Conservation (phyloP, 2,329 filamentous ascomycete genomes). For the Phaeoacremonium minimum region DNA sequence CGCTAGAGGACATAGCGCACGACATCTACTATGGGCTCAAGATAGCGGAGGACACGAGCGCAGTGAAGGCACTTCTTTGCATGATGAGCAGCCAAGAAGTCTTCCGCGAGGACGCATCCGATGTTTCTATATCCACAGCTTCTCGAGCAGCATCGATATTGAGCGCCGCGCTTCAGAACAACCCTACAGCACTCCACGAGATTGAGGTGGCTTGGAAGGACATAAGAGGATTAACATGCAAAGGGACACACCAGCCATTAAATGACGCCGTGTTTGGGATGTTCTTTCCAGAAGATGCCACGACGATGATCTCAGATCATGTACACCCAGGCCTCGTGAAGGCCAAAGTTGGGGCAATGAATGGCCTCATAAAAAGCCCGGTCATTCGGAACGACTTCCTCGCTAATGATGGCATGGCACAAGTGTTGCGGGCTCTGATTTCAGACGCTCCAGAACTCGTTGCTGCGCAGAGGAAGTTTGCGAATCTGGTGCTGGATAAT, state of each 20-base stretch:
- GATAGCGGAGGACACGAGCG: constrained; percentile 51
- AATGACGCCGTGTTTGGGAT: constrained; percentile 36
- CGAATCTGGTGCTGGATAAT: constrained; percentile 56
- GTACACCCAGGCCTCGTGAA: too few relatives aligned
- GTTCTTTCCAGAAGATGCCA: constrained; percentile 14
- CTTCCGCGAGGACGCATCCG: constrained; percentile 11
- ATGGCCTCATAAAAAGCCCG: constrained; percentile 50
- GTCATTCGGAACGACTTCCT: constrained; percentile 53
- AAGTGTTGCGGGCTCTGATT: constrained; percentile 48
- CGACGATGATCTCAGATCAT: constrained; percentile 16
- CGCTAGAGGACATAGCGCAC: constrained; percentile 60
- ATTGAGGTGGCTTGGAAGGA: constrained; percentile 42
- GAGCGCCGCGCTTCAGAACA: constrained; percentile 58
- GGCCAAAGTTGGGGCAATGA: constrained; percentile 45
- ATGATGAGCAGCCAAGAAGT: constrained; percentile 35
- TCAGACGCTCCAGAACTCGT: constrained; percentile 43
- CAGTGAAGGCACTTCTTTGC: constrained; percentile 52
- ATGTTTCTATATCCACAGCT: constrained; percentile 18
- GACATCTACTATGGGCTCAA: constrained; percentile 68
- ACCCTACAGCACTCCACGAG: constrained; percentile 53
- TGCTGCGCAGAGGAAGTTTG: constrained; percentile 47
- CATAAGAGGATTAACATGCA: constrained; percentile 34
- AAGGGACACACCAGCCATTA: constrained; percentile 18
- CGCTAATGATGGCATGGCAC: constrained; percentile 44
- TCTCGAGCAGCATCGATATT: constrained; percentile 52